Evolutionary conservation across 2,329 filamentous ascomycete species (phyloP).

Genomic region (Pyrenophora graminea): DNA sequence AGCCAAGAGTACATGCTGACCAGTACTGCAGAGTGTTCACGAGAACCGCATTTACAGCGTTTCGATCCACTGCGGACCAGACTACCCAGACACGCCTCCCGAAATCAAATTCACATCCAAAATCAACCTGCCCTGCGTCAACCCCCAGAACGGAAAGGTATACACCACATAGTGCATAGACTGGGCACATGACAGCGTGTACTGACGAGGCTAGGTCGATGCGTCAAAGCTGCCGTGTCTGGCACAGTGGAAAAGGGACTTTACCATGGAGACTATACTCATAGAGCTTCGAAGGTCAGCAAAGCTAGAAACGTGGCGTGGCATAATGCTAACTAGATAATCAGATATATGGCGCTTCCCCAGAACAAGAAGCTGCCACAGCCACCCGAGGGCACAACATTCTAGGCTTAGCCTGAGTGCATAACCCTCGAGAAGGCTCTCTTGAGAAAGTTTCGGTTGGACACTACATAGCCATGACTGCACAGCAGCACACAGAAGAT

Average conservation of each 20-base stretch:
- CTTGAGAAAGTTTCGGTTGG: neutral
- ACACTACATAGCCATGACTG: neutral
- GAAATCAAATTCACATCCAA: constrained; percentile 90
- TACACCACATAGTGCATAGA: neutral
- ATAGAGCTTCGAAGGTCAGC: constrained; percentile 79
- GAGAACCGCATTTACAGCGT: constrained; percentile 99
- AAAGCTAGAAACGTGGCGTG: neutral
- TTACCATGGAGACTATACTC: constrained; percentile 92
- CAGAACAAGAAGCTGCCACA: constrained; percentile 95
- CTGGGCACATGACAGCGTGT: neutral
- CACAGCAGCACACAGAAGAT: constrained; percentile 20
- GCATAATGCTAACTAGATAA: constrained; percentile 9
- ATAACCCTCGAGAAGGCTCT: neutral
- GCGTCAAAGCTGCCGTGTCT: constrained; percentile 82
- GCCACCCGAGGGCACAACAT: constrained; percentile 81
- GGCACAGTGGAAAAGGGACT: constrained; percentile 86
- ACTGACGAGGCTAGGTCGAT: constrained; percentile 66
- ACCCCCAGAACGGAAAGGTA: constrained; percentile 75
- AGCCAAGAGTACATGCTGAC: constrained; percentile 6
- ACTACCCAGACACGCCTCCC: constrained; percentile 88
- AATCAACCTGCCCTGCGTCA: constrained; percentile 95
- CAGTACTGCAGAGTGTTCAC: constrained; percentile 72
- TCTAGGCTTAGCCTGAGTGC: constrained; percentile 30
- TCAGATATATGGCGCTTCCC: constrained; percentile 88
- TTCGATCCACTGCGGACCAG: constrained; percentile 89